phyloP scores from a whole-genome alignment of 2,329 filamentous ascomycete genomes.

The Dactylella cylindrospora region DNA sequence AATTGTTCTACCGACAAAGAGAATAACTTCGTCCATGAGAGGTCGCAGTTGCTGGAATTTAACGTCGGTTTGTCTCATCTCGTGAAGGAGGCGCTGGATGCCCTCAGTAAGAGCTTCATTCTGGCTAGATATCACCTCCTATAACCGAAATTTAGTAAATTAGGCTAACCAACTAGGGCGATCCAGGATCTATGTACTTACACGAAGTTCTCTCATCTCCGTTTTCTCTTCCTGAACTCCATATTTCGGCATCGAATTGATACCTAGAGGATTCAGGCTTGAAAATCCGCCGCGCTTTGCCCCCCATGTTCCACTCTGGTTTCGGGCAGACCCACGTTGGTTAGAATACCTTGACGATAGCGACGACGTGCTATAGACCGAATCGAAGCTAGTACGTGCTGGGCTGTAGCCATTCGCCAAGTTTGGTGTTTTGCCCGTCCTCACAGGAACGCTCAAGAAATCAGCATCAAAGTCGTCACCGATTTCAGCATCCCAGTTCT shows the following conservation, averaged over 20 bases:
- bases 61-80: constrained; percentile 65
- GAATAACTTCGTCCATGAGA: constrained; percentile 66
- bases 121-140: constrained; percentile 64
- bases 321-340: constrained; percentile 27
- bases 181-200: not conserved
- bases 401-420: constrained; percentile 49
- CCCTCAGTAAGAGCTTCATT: constrained; percentile 75
- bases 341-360: constrained; percentile 43
- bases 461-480: constrained; percentile 60
- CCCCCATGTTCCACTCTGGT: constrained; percentile 39
- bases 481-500: constrained; percentile 63
- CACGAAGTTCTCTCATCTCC: constrained; percentile 39
- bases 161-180: not conserved
- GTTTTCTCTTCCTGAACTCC: constrained; percentile 39
- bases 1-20: constrained; percentile 70
- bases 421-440: constrained; percentile 48
- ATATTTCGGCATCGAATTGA: constrained; percentile 26
- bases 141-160: not conserved
- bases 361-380: constrained; percentile 48
- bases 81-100: constrained; percentile 76
- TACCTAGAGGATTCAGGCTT: constrained; percentile 33
- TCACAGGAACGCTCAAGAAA: constrained; percentile 55
- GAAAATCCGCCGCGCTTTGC: constrained; percentile 38
- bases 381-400: constrained; percentile 48
- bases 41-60: constrained; percentile 64